Base-by-base conservation (phyloP, 345 rosid species). In the Aurinia saxatilis region DNA sequence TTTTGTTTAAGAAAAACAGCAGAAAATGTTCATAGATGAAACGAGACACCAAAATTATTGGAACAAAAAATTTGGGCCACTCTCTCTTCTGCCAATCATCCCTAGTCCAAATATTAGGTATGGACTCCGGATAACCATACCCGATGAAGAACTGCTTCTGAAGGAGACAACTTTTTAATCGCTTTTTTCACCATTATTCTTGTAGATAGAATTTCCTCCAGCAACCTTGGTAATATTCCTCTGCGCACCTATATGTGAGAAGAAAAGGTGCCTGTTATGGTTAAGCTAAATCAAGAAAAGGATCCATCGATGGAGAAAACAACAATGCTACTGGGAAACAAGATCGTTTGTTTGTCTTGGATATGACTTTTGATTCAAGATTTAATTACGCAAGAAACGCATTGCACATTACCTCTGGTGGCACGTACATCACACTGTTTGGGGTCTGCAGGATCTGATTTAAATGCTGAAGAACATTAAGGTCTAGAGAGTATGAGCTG, bases 161-260 rank as follows among this genome's bases (percentile, higher is more conserved):
- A 73, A 66, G 95, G 82, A 71, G 73, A 71, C 84, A 92, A 75
- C 74, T 82, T 92, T 75, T 85, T 92, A 89, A 92, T 85, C 15
- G 95, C 93, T 66, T 78, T 86, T 68, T 89, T 92, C 61, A 92
- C 86, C 97, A 92, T 87, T 78, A 92, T 79, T 77, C 98, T 83
- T 30, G 98, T 89, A 15, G 97, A 85, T 67, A 89, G 73, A 78
- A 92, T 89, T 85, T 92, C 98, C 72, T 89, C 97, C 56, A 92
- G 67, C 14, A 92, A 80, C 59, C 86, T 89, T 71, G 98, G 96
- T 38, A 92, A 73, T 58, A 89, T 72, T 49, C 98, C 98, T 75
- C 81, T 82, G 37, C 85, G 83, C 36, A 79, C 79, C 98, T 92
- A 77, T 49, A 53, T 13, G 42, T 15, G 17, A 44, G 16, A 31